A percentile compares a stretch with the other conserved stretches of the same genome.
Evolutionary conservation across 1,139 yeast genomes (phyloP).

Genomic region (Suhomyces coccinellae): DNA sequence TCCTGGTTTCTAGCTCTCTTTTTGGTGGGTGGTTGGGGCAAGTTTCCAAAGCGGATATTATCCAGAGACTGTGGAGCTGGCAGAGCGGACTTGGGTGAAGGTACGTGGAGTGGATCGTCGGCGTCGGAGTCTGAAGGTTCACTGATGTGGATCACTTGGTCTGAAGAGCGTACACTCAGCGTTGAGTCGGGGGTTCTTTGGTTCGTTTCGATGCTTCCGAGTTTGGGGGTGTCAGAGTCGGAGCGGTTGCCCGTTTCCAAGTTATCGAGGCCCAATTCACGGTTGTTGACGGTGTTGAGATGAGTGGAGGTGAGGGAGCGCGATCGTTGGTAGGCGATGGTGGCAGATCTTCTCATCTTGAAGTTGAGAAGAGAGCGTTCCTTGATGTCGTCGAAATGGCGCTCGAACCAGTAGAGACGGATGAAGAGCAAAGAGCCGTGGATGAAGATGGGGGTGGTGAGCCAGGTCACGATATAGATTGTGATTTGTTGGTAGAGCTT

Average conservation of each 20-base stretch:
- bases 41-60: conserved; percentile 40
- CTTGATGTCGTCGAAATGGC: conserved; percentile 80
- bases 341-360: conserved; percentile 77
- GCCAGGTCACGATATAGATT: conserved; percentile 56
- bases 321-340: conserved; percentile 64
- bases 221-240: background rate
- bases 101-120: conserved; percentile 31
- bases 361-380: conserved; percentile 71
- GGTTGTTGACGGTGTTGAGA: conserved; percentile 40
- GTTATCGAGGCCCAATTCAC: conserved; percentile 29
- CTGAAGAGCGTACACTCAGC: conserved; percentile 6
- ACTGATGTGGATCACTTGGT: conserved; percentile 33
- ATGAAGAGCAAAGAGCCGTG: conserved; percentile 77
- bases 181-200: conserved; percentile 21
- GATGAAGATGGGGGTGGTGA: conserved; percentile 87
- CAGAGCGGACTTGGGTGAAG: conserved; percentile 1
- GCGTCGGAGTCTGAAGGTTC: conserved; percentile 31
- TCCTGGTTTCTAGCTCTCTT: conserved; percentile 42
- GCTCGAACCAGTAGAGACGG: conserved; percentile 88
- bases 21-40: conserved; percentile 39
- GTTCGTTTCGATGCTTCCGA: conserved; percentile 5
- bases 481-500: conserved; percentile 76
- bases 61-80: conserved; percentile 1
- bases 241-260: background rate
- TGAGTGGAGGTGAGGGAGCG: conserved; percentile 31